Conservation (phyloP, 352 stramenopile genomes). For the Globisporangium takayamanum region DNA sequence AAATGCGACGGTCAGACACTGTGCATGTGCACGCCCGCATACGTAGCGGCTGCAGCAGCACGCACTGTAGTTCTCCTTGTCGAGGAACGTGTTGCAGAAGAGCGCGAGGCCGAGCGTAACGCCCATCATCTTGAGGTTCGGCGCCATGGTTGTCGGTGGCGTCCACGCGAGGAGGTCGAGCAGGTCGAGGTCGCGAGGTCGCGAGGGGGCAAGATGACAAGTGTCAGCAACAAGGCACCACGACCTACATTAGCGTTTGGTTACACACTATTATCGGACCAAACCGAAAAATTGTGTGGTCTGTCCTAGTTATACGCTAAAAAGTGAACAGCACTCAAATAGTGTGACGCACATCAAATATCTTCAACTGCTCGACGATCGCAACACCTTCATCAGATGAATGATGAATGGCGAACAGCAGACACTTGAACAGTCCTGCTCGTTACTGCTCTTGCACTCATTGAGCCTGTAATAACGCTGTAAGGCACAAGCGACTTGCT, state of each 20-base stretch:
- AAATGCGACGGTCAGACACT: neutral
- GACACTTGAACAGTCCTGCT: too few relatives aligned
- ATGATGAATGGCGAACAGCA: too few relatives aligned
- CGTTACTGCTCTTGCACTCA: too few relatives aligned
- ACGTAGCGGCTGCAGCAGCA: conserved; percentile 1
- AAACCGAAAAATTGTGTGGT: neutral
- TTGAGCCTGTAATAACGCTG: too few relatives aligned
- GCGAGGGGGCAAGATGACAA: too few relatives aligned
- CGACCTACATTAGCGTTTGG: too few relatives aligned
- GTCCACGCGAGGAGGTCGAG: neutral
- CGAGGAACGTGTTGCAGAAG: conserved; percentile 56
- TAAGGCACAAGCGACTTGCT: too few relatives aligned
- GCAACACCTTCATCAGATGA: too few relatives aligned
- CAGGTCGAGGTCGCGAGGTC: neutral
- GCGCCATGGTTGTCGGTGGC: conserved; percentile 33
- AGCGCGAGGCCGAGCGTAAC: conserved; percentile 58
- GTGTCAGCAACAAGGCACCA: too few relatives aligned
- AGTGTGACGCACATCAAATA: neutral
- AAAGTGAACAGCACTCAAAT: neutral
- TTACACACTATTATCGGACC: too few relatives aligned
- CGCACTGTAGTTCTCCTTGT: conserved; percentile 52
- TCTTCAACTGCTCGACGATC: neutral
- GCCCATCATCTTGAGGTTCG: conserved; percentile 77
- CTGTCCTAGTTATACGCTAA: neutral
- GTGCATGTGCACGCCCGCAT: neutral